These are phyloP conservation scores for Rhododendron ovatum DNA, from an alignment of 148 eudicot species.

Conservation along the genomic window DNA sequence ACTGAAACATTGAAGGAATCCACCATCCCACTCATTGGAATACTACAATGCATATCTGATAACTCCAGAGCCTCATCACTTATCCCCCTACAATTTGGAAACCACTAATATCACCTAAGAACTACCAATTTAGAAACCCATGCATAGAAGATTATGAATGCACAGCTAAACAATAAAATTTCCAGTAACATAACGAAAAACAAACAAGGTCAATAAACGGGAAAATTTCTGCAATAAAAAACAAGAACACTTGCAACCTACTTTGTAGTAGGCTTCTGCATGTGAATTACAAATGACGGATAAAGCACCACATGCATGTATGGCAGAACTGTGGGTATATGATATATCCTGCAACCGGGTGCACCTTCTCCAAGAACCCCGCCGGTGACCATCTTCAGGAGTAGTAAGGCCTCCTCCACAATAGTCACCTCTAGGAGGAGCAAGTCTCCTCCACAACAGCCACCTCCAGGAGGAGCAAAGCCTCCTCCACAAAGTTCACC, in stretches of 20 bases:
- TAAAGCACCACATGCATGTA: background rate
- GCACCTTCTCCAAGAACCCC: too few relatives aligned
- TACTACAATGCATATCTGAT: constrained; percentile 79
- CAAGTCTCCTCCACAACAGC: too few relatives aligned
- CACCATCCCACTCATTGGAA: constrained; percentile 98
- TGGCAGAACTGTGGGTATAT: too few relatives aligned
- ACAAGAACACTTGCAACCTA: background rate
- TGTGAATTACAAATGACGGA: background rate
- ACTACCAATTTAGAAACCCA: constrained; percentile 4
- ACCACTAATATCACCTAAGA: constrained; percentile 2
- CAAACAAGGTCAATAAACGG: background rate
- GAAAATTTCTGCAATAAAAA: background rate
- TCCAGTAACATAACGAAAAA: background rate
- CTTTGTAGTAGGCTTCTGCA: background rate
- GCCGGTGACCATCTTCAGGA: too few relatives aligned
- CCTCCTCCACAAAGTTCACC: too few relatives aligned
- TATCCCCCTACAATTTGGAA: constrained; percentile 56
- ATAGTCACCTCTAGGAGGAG: too few relatives aligned
- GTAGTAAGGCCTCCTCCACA: too few relatives aligned
- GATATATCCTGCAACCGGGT: too few relatives aligned
- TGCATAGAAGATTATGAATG: background rate
- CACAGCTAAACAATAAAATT: background rate
- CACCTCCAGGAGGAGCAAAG: too few relatives aligned
- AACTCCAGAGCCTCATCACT: constrained; percentile 75
- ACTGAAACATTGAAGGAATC: constrained; percentile 96